Evolutionary conservation across 192 early-diverging fungal species (phyloP), one percentile per base, ranked within the genome.

Genomic region (Backusella tarrabulga): DNA sequence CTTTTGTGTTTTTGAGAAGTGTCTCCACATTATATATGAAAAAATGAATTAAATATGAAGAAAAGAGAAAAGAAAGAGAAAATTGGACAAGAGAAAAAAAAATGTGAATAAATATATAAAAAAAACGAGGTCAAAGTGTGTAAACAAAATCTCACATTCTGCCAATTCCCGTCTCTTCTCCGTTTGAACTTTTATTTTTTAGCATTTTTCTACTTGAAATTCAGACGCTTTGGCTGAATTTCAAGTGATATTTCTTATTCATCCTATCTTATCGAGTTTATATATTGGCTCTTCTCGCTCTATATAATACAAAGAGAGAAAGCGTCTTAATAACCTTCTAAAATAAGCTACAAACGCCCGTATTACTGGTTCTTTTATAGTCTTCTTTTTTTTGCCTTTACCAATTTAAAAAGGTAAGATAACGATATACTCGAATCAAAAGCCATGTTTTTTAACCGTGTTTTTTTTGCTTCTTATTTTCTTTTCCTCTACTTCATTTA

Each of bases 21-120:
- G 68, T 79, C 74, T 79, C 81, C 81, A 83, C 81, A 83, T 83
- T 70, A 40, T 70, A 19, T 70, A 46, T 23, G 35, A 19, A 63
- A 32, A 29, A 14, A 12, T 46, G 29, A 63, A 52, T 69, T 21
- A 41, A 74, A 21, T 21, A 42, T 6, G 19, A 36, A 14, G 56
- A 63, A 35, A 63, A 60, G 17, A 52, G 46, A 26, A 46, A 50
- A 29, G 40, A 21, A 26, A 26, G 41, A 46, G 35, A 36, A 74
- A n/a, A 38, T 41, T 40, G 4, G 7, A 60, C 21, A 26, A 8
- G 63, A 60, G 60, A 56, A 38, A 35, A 73, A 50, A 40, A 32
- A 56, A 9, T 19, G 50, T 7, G 35, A 56, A 26, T 29, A 29
- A 63, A 63, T 63, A 63, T 26, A 63, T 29, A 38, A 50, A 50